phyloP scores from a whole-genome alignment of 371 early-diverging fungal genomes.

The Lichtheimia ramosa region DNA sequence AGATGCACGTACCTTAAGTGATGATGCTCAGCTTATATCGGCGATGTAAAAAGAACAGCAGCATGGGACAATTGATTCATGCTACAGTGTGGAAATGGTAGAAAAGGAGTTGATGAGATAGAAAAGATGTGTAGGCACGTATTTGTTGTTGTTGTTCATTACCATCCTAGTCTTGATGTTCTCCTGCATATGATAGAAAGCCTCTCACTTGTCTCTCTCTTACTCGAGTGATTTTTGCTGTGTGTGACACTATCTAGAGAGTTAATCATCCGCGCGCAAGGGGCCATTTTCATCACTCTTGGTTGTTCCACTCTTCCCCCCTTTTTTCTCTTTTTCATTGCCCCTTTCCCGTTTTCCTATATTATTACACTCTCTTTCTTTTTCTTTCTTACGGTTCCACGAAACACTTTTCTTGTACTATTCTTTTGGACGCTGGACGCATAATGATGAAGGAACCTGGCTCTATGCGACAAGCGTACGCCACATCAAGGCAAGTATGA shows the following conservation, averaged over 20 bases:
- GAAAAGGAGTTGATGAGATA: no score
- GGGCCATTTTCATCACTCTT: background rate
- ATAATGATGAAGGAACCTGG: constrained; percentile 22
- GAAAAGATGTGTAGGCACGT: no score
- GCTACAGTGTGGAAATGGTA: no score
- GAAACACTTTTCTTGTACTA: constrained; percentile 1
- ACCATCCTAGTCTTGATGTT: no score
- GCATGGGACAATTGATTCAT: no score
- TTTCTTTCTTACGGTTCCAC: background rate
- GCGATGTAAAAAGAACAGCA: no score
- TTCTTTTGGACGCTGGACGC: constrained; percentile 3
- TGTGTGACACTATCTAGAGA: background rate
- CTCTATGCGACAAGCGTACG: constrained; percentile 22
- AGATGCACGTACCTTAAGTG: no score
- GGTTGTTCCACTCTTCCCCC: background rate
- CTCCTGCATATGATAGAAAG: no score
- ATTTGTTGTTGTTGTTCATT: no score
- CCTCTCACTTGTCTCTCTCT: no score
- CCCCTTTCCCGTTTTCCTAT: constrained; percentile 1
- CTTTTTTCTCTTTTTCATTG: background rate
- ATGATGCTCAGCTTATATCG: no score
- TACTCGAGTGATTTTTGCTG: background rate
- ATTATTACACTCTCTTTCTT: background rate
- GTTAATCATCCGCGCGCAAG: constrained; percentile 1
- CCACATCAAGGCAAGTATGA: constrained; percentile 21